Percentiles rank a stretch among this genome's conserved stretches.
Evolutionary conservation across 1,284 basidiomycete species (phyloP).

Genomic region (Papiliotrema terrestris): DNA sequence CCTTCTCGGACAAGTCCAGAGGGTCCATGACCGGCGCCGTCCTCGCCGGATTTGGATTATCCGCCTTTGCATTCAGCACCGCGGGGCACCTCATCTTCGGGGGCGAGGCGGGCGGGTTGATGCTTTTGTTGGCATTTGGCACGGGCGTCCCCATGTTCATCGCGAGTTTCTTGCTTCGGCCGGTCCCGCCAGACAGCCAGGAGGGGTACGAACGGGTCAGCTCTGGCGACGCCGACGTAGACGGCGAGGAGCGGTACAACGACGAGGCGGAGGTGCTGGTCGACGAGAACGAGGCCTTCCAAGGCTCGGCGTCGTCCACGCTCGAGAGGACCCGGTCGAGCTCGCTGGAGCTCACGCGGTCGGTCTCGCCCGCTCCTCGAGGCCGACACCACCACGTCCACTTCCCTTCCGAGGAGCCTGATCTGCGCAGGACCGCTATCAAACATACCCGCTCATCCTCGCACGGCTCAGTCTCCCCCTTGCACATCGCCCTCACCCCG

Average conservation of each 20-base stretch:
- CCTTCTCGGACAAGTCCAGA: constrained; percentile 50
- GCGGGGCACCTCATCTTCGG: constrained; percentile 64
- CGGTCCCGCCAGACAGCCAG: constrained; percentile 53
- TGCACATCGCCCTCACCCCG: constrained; percentile 24
- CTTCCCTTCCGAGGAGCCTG: not conserved
- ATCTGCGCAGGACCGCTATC: constrained; percentile 2
- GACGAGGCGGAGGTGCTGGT: constrained; percentile 10
- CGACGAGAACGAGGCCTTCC: constrained; percentile 14
- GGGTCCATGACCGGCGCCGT: constrained; percentile 70
- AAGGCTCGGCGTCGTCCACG: constrained; percentile 1
- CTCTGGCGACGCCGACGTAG: too few species aligned
- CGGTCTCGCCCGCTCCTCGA: constrained; percentile 20
- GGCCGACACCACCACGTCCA: constrained; percentile 6
- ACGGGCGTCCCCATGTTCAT: constrained; percentile 66
- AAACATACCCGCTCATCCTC: not conserved
- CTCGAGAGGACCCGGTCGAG: constrained; percentile 6
- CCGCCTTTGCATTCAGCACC: constrained; percentile 73
- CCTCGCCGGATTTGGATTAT: constrained; percentile 76
- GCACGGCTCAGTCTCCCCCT: constrained; percentile 14
- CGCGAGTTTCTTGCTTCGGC: constrained; percentile 61
- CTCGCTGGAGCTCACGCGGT: constrained; percentile 32
- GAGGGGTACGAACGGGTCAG: constrained; percentile 21
- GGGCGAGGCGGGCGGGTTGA: constrained; percentile 65
- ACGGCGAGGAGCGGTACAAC: not conserved
- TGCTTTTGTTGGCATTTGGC: constrained; percentile 66